phyloP scores from a whole-genome alignment of 495 filamentous ascomycete genomes.

The Aspergillus homomorphus region DNA sequence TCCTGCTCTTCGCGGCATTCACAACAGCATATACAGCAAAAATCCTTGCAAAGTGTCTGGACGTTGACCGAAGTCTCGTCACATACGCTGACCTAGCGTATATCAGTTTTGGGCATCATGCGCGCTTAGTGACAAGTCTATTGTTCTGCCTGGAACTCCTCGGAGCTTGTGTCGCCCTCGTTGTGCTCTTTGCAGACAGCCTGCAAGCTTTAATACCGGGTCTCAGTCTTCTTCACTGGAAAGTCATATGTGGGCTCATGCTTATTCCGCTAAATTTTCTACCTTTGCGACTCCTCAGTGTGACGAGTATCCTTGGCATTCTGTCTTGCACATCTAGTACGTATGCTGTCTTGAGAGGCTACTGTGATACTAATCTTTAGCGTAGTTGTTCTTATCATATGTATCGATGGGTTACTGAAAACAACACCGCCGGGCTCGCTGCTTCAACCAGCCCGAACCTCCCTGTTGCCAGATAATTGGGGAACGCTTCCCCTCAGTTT shows the following conservation, averaged over 20 bases:
- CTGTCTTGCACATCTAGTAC: constrained; percentile 81
- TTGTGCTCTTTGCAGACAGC: constrained; percentile 92
- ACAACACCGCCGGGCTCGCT: constrained; percentile 77
- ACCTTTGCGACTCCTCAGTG: constrained; percentile 78
- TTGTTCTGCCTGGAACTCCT: constrained; percentile 87
- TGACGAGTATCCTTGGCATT: constrained; percentile 89
- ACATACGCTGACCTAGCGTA: constrained; percentile 95
- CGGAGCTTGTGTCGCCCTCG: constrained; percentile 83
- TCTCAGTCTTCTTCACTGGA: constrained; percentile 72
- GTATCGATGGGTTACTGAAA: constrained; percentile 84
- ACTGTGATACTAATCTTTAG: constrained; percentile 16
- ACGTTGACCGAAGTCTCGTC: constrained; percentile 73
- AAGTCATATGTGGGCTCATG: constrained; percentile 77
- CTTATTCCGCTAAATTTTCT: constrained; percentile 82
- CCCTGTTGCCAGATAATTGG: constrained; percentile 80
- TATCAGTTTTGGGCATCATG: constrained; percentile 82
- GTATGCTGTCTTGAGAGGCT: constrained; percentile 27
- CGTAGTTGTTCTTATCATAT: constrained; percentile 72
- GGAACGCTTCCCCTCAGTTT: constrained; percentile 85
- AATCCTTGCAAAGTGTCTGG: constrained; percentile 83
- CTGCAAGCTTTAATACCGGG: constrained; percentile 75
- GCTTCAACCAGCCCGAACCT: constrained; percentile 71
- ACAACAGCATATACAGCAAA: constrained; percentile 84
- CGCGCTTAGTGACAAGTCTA: constrained; percentile 74
- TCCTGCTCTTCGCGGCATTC: constrained; percentile 68